A percentile compares a stretch with the other conserved stretches of the same genome.
Conservation (phyloP, 2,329 filamentous ascomycete species). For the Aspergillus awamori region DNA sequence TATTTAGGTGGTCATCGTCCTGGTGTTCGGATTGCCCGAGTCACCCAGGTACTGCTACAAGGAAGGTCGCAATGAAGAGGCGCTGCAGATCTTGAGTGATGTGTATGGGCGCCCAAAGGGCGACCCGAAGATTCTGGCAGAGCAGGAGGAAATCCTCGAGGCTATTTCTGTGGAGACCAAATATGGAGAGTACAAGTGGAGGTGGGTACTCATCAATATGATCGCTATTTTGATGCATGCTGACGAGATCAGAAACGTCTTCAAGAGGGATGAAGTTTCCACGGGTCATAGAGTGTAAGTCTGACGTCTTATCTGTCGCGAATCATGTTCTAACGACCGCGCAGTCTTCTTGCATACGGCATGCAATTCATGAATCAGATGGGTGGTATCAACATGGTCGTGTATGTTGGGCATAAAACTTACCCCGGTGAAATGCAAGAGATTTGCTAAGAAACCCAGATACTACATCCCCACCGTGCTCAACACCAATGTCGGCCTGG, state of each 20-base stretch:
- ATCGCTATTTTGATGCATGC: neutral
- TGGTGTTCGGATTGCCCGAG: constrained; percentile 35
- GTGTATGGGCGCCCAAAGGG: constrained; percentile 28
- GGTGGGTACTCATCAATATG: neutral
- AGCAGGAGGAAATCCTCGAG: constrained; percentile 45
- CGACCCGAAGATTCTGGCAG: constrained; percentile 28
- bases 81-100: constrained; percentile 32
- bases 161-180: constrained; percentile 48
- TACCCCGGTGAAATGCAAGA: neutral
- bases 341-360: constrained; percentile 47
- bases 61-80: constrained; percentile 39
- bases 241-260: constrained; percentile 28
- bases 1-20: constrained; percentile 19
- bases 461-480: constrained; percentile 28
- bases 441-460: constrained; percentile 1
- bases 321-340: neutral
- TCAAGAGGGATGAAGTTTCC: constrained; percentile 48
- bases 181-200: constrained; percentile 41
- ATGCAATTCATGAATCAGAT: constrained; percentile 56
- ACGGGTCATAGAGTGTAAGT: constrained; percentile 46
- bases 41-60: constrained; percentile 50
- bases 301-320: neutral
- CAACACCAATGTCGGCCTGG: constrained; percentile 28
- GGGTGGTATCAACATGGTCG: constrained; percentile 52
- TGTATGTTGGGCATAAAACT: constrained; percentile 23